Evolutionary conservation across 345 rosid genomes (phyloP).

Genomic region (Dipteronia sinensis): DNA sequence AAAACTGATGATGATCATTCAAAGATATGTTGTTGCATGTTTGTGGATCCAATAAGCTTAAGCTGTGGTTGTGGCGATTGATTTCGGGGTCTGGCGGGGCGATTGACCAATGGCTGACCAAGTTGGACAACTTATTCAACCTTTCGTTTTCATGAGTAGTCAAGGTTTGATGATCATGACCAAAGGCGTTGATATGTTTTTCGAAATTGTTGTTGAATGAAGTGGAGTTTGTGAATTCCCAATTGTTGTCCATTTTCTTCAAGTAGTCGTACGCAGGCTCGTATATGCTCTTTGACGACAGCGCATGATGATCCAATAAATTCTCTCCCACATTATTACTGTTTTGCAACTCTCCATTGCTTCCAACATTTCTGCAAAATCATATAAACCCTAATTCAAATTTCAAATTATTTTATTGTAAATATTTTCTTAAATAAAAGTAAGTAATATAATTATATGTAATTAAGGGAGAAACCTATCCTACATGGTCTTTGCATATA

Average conservation of each 20-base stretch:
- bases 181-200: constrained; percentile 31
- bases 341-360: constrained; percentile 42
- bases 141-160: constrained; percentile 34
- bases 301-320: constrained; percentile 41
- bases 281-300: constrained; percentile 53
- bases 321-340: constrained; percentile 55
- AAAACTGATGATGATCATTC: constrained; percentile 20
- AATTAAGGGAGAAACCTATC: too few relatives aligned
- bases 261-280: constrained; percentile 52
- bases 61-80: constrained; percentile 19
- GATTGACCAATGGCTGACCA: constrained; percentile 70
- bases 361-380: constrained; percentile 41
- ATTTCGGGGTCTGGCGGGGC: constrained; percentile 64
- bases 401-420: too few relatives aligned
- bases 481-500: not conserved
- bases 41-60: constrained; percentile 23
- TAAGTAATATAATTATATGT: too few relatives aligned
- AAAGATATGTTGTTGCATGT: constrained; percentile 43
- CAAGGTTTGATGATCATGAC: constrained; percentile 10
- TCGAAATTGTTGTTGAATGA: constrained; percentile 32
- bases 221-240: constrained; percentile 43
- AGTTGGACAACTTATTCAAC: constrained; percentile 48
- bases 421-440: too few relatives aligned
- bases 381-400: not conserved
- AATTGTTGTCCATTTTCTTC: constrained; percentile 45